phyloP scores from a whole-genome alignment of 176 grass and related monocot species.

The Urochloa ruziziensis region DNA sequence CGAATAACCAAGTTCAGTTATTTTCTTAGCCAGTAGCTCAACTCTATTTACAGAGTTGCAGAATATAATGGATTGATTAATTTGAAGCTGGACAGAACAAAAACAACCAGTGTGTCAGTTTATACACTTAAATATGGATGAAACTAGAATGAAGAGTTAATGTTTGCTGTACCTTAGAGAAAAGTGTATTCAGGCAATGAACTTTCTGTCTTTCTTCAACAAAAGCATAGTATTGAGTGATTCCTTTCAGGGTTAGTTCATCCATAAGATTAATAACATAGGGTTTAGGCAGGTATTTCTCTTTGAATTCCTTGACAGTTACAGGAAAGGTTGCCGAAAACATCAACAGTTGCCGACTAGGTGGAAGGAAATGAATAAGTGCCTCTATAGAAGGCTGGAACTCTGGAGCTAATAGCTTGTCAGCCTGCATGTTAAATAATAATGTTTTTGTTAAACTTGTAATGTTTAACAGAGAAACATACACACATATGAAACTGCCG shows the following conservation, averaged over 20 bases:
- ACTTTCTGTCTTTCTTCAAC: conserved; percentile 78
- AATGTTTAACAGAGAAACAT: background rate
- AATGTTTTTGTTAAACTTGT: background rate
- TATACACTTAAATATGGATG: conserved; percentile 1
- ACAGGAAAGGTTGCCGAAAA: conserved; percentile 80
- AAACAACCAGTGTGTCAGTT: conserved; percentile 20
- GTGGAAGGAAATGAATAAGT: conserved; percentile 66
- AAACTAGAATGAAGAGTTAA: background rate
- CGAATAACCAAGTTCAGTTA: conserved; percentile 86
- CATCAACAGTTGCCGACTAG: conserved; percentile 64
- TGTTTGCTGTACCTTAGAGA: conserved; percentile 44
- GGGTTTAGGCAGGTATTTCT: conserved; percentile 64
- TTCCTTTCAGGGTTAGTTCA: conserved; percentile 70
- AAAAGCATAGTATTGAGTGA: conserved; percentile 68
- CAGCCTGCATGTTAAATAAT: conserved; percentile 56
- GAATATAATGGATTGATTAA: conserved; percentile 95
- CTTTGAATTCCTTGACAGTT: conserved; percentile 67
- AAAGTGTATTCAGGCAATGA: conserved; percentile 58
- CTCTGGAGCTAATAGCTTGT: conserved; percentile 86
- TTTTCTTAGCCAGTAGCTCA: conserved; percentile 90
- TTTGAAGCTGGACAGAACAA: conserved; percentile 67
- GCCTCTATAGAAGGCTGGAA: conserved; percentile 90
- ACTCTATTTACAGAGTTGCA: conserved; percentile 95
- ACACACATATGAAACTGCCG: background rate
- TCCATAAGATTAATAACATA: conserved; percentile 81